A percentile compares a stretch with the other conserved stretches of the same genome.
These are phyloP conservation scores for Ophidiomyces ophidiicola DNA, from an alignment of 2,329 filamentous ascomycete genomes.

Conservation along the genomic window DNA sequence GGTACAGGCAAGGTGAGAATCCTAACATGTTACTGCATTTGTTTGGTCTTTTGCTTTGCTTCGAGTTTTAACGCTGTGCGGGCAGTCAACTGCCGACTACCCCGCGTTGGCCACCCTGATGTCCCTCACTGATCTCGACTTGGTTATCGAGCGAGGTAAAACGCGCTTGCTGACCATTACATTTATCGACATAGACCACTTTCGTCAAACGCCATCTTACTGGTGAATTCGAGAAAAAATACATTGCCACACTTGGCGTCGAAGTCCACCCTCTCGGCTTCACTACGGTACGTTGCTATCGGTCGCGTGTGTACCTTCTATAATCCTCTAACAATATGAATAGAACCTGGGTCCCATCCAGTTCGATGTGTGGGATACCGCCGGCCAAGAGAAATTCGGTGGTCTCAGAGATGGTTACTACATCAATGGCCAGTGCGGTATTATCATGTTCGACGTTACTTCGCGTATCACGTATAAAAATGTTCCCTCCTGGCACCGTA, in stretches of 20 bases:
- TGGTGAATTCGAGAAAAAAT: constrained; percentile 99
- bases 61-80: constrained; percentile 9
- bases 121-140: too few relatives aligned
- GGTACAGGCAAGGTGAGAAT: constrained; percentile 91
- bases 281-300: constrained; percentile 66
- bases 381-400: constrained; percentile 97
- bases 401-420: constrained; percentile 99
- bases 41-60: background rate
- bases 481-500: constrained; percentile 99
- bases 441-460: constrained; percentile 98
- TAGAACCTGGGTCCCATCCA: constrained; percentile 91
- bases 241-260: constrained; percentile 98
- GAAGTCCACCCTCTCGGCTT: constrained; percentile 98
- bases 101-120: constrained; percentile 8
- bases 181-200: constrained; percentile 61
- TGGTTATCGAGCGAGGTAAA: too few relatives aligned
- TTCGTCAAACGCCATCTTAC: constrained; percentile 99
- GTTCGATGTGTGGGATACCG: constrained; percentile 99
- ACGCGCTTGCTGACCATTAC: constrained; percentile 2
- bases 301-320: constrained; percentile 7
- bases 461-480: constrained; percentile 95
- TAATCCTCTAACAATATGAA: constrained; percentile 2
- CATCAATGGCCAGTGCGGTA: constrained; percentile 95
- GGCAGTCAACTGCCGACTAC: constrained; percentile 4
- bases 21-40: background rate